Conservation (phyloP, 2,329 filamentous ascomycete genomes). For the Pseudocercospora fuligena region DNA sequence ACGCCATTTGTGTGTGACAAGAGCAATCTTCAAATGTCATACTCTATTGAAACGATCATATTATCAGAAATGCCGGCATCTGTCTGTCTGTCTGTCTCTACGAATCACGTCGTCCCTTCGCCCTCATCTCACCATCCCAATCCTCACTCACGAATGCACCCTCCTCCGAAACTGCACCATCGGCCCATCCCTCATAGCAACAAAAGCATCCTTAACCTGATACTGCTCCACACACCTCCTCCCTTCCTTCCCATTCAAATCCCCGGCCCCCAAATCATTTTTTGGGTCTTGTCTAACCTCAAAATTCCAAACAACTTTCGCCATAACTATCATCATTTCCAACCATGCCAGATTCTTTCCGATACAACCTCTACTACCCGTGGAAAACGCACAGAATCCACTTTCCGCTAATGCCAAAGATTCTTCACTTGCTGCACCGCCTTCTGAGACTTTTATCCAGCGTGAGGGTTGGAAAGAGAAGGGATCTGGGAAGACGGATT, state of each 20-base stretch:
- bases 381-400: conserved; percentile 75
- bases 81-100: background rate
- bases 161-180: conserved; percentile 24
- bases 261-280: conserved; percentile 19
- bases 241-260: conserved; percentile 5
- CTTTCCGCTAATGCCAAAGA: conserved; percentile 56
- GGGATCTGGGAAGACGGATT: conserved; percentile 37
- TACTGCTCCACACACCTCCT: conserved; percentile 23
- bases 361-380: conserved; percentile 72
- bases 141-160: background rate
- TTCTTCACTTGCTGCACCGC: conserved; percentile 8
- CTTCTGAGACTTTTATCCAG: conserved; percentile 31
- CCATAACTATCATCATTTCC: conserved; percentile 29
- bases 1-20: too few relatives aligned
- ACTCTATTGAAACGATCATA: background rate
- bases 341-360: conserved; percentile 56
- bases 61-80: background rate
- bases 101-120: background rate
- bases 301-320: conserved; percentile 24
- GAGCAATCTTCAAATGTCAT: too few relatives aligned
- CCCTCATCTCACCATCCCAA: too few relatives aligned
- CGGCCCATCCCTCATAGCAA: conserved; percentile 30
- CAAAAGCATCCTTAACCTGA: conserved; percentile 28
- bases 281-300: conserved; percentile 21
- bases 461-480: conserved; percentile 40